Percentiles rank a stretch among this genome's conserved stretches.
phyloP scores from a whole-genome alignment of 2,329 filamentous ascomycete species.

The Alternaria alternata region DNA sequence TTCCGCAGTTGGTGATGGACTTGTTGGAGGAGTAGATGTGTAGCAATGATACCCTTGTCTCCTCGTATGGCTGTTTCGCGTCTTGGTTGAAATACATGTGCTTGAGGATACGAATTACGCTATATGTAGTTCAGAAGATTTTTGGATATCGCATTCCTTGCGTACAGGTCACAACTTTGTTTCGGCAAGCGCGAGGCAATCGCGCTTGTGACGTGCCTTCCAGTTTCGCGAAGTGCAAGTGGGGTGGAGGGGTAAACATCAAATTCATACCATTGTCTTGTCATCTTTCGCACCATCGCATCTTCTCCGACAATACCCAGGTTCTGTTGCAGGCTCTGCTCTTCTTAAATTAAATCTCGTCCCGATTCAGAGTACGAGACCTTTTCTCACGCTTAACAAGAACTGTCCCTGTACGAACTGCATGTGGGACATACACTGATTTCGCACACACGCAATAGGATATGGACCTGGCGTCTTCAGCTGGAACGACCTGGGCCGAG shows the following conservation, averaged over 20 bases:
- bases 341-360: neutral
- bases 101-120: neutral
- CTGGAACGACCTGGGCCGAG: fast-evolving
- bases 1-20: slow-evolving; percentile 76
- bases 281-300: neutral
- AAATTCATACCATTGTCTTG: neutral
- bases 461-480: no score
- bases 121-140: neutral
- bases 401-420: no score
- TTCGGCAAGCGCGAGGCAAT: neutral
- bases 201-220: neutral
- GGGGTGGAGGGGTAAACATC: slow-evolving; percentile 11
- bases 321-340: neutral
- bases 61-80: neutral
- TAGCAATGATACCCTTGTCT: slow-evolving; percentile 16
- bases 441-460: no score
- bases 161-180: neutral
- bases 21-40: slow-evolving; percentile 58
- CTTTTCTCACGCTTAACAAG: no score
- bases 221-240: neutral
- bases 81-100: neutral
- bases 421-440: no score
- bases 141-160: neutral
- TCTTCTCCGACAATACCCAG: neutral
- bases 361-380: neutral